Base-by-base conservation (phyloP, 352 stramenopile genomes). In the Phytophthora lateralis region DNA sequence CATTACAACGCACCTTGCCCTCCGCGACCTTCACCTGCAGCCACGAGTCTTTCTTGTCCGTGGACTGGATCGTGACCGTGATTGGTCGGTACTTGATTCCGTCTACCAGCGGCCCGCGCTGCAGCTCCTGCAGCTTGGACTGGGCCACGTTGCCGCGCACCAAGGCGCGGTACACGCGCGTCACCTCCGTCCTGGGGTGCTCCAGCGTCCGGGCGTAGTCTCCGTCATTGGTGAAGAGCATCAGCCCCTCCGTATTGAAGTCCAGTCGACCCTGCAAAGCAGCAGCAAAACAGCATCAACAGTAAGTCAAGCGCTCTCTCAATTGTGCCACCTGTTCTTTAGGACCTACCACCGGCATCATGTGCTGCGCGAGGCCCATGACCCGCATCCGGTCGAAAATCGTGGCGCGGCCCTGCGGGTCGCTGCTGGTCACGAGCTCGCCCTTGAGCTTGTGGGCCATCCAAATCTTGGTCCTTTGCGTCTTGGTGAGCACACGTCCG, bases 151-250 rank as follows among this genome's bases (percentile, higher is more conserved):
- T 75, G 30, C 90, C 88, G 18, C 89, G 87, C 42, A 97, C 88
- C 26, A 96, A 76, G 7, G 82, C 90, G 14, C 86, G 89, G 60
- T 97, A 97, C 6, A 90, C 81, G 21, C 92, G 78, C 45, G 71
- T 35, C 39, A 97, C 68, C 18, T 77, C 73, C 48, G 62, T 92
- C 66, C 81, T 86, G 18, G 93, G 93, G 49, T 97, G 90, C 60
- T 98, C 93, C 60, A 98, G 65, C 37, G 86, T 60, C 12, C 90
- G 75, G 20, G 91, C 88, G 62, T 97, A 96, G 55, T 95, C 90
- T 26, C 93, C 93, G 58, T 97, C 84, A 63, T 96, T 97, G 11
- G 90, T 98, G 11, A 98, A 78, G n/a, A 98, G 76, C 57, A 98
- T 64, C 27, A 98, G 68, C 1, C 93, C 93, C 63, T 98, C 91